phyloP scores from a whole-genome alignment of 495 filamentous ascomycete species.

The Terfezia boudieri region DNA sequence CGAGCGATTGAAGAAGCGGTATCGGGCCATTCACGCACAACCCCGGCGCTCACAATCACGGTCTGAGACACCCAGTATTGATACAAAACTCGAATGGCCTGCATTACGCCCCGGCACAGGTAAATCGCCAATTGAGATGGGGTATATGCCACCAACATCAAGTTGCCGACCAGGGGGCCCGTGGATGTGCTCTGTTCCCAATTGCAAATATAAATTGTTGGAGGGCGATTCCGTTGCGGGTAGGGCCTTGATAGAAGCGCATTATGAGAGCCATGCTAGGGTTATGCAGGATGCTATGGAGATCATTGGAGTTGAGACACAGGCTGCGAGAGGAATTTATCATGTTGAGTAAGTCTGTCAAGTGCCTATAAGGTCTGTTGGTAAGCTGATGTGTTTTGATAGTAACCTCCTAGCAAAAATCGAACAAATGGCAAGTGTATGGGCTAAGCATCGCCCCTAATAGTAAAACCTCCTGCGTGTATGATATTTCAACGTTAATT shows the following conservation, averaged over 20 bases:
- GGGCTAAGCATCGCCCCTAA: background rate
- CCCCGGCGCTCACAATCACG: background rate
- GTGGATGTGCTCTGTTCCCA: slow-evolving; percentile 7
- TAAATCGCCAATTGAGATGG: slow-evolving; percentile 1
- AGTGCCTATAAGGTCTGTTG: background rate
- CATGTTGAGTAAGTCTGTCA: slow-evolving; percentile 4
- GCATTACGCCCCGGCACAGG: background rate
- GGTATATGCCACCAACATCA: background rate
- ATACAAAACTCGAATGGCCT: background rate
- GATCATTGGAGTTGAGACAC: slow-evolving; percentile 3
- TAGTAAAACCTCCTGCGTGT: too few relatives aligned
- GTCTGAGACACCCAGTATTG: background rate
- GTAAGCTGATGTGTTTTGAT: background rate
- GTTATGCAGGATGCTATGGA: slow-evolving; percentile 6
- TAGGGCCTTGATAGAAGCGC: slow-evolving; percentile 1
- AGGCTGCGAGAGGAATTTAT: background rate
- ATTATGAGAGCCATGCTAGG: slow-evolving; percentile 7
- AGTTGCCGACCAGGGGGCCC: background rate
- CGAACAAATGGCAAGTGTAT: slow-evolving; percentile 7
- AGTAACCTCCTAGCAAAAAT: slow-evolving; percentile 11
- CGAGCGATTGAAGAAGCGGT: background rate
- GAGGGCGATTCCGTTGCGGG: background rate
- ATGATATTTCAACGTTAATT: too few relatives aligned
- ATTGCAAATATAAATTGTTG: slow-evolving; percentile 3
- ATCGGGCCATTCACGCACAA: background rate